Base-by-base conservation (phyloP, 768 basidiomycete genomes). In the Ramaria sp. region DNA sequence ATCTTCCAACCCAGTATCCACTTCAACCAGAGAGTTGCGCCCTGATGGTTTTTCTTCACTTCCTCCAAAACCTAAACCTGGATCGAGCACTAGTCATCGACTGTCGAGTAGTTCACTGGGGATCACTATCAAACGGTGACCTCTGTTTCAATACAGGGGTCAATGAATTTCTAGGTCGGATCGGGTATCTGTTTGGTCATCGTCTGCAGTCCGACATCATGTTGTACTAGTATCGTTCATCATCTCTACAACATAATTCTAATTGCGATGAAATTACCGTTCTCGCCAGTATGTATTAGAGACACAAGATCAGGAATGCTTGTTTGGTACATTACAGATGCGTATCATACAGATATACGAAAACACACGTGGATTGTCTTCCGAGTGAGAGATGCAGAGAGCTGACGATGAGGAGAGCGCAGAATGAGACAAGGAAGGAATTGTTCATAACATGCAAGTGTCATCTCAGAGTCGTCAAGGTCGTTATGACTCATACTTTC, bases 401-500 rank as follows among this genome's bases (percentile, higher is more conserved):
- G 17, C 10, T n/a, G 42, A 17, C 42, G n/a, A 43, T 43, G 42
- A 43, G 42, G 42, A 22, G 20, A 30, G 30, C 3, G 24, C 48
- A n/a, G 48, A 49, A 20, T 11, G 24, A 49, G 48, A n/a, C 7
- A 49, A 22, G 24, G 48, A 30, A 1, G 27, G 27, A 30, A 4
- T 47, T n/a, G 24, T n/a, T 9, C 31, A n/a, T 33, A 24, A 10
- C 33, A 53, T 53, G 30, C 7, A 34, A 2, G 27, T 17, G 22
- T 53, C n/a, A 24, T 19, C 19, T 33, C n/a, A 52, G 19, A 20
- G 33, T 53, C 34, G 39, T 42, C 39, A 42, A n/a, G 51, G 27
- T 15, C 33, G 22, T 59, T 20, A 59, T 59, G 45, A 53, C 9
- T 56, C 50, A 31, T 33, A 54, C 48, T 71, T 72, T 37, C 72